These are phyloP conservation scores for Astraeus odoratus DNA, from an alignment of 768 basidiomycete genomes.

Conservation along the genomic window DNA sequence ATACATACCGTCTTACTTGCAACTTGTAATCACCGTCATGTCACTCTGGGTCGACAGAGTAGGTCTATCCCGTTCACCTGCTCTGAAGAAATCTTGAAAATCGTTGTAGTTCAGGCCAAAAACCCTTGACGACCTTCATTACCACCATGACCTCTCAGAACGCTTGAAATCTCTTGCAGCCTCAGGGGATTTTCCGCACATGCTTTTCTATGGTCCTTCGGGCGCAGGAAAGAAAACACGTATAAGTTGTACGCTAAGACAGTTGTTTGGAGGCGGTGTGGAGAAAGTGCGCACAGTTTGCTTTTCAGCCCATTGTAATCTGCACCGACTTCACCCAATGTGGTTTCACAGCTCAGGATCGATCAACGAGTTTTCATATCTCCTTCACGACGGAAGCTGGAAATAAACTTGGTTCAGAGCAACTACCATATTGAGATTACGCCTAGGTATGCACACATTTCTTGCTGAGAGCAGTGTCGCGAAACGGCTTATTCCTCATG, in stretches of 20 bases:
- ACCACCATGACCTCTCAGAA: constrained; percentile 74
- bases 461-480: neutral
- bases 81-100: constrained; percentile 2
- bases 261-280: constrained; percentile 85
- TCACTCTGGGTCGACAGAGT: constrained; percentile 63
- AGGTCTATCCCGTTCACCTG: neutral
- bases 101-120: constrained; percentile 73
- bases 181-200: constrained; percentile 93
- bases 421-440: constrained; percentile 98
- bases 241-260: constrained; percentile 80
- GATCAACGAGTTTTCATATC: constrained; percentile 95
- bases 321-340: neutral
- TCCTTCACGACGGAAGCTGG: constrained; percentile 88
- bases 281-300: constrained; percentile 62
- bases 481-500: constrained; percentile 2
- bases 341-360: constrained; percentile 72
- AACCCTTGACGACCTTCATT: constrained; percentile 78
- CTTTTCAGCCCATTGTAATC: neutral
- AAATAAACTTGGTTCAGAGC: constrained; percentile 95
- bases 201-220: constrained; percentile 95
- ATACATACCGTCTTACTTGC: too few species aligned
- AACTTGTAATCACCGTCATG: constrained; percentile 32
- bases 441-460: constrained; percentile 59
- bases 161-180: constrained; percentile 77
- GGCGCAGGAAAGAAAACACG: constrained; percentile 98